These are phyloP conservation scores for Aulographum hederae DNA, from an alignment of 2,329 filamentous ascomycete species.

Conservation along the genomic window DNA sequence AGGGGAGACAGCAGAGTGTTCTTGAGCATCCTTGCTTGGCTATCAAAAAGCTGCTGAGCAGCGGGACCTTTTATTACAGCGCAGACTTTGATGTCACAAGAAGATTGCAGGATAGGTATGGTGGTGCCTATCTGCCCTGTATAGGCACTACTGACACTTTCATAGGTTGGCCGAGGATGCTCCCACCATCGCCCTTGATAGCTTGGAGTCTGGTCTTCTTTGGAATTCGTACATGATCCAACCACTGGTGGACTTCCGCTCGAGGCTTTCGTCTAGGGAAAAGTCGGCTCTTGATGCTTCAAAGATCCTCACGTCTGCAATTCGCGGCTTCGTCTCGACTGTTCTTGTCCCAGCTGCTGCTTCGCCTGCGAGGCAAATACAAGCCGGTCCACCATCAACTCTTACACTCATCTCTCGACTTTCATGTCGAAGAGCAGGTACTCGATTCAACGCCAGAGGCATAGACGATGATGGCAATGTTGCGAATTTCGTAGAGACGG, in stretches of 20 bases:
- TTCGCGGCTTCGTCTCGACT: constrained; percentile 79
- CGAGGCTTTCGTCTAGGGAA: constrained; percentile 56
- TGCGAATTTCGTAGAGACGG: constrained; percentile 96
- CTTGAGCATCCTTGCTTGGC: constrained; percentile 81
- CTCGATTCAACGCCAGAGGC: constrained; percentile 88
- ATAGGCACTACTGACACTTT: constrained; percentile 7
- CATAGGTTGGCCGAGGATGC: constrained; percentile 53
- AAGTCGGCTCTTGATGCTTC: constrained; percentile 68
- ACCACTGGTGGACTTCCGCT: constrained; percentile 77
- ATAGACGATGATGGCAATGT: constrained; percentile 97
- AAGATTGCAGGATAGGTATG: constrained; percentile 68
- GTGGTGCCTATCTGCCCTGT: constrained; percentile 3
- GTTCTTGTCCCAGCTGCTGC: constrained; percentile 64
- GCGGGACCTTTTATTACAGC: constrained; percentile 95
- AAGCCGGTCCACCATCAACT: constrained; percentile 58
- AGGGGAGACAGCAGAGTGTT: constrained; percentile 47
- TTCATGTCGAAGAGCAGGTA: constrained; percentile 80
- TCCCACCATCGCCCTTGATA: constrained; percentile 73
- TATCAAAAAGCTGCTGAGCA: constrained; percentile 77
- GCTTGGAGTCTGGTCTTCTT: constrained; percentile 77
- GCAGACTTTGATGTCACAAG: constrained; percentile 96
- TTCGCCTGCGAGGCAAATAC: constrained; percentile 47
- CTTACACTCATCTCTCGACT: constrained; percentile 82
- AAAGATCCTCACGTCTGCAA: constrained; percentile 78
- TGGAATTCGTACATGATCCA: constrained; percentile 99